Conservation (phyloP, 169 alveolate genomes). For the Eimeria falciformis region DNA sequence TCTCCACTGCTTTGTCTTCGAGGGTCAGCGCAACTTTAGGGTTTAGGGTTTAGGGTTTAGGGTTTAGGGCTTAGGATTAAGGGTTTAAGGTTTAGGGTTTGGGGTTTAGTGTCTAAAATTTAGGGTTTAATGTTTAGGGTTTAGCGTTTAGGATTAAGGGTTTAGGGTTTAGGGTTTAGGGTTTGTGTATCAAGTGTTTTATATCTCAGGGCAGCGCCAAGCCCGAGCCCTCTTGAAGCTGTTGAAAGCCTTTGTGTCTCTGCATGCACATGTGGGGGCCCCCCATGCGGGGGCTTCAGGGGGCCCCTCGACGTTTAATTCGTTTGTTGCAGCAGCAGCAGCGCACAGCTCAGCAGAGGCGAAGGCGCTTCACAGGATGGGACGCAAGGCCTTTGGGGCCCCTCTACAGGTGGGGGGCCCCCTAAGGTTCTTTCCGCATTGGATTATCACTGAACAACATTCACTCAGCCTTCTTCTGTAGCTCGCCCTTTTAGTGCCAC, state of each 20-base stretch:
- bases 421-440: neutral
- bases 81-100: constrained; percentile 15
- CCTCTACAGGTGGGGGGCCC: constrained; percentile 23
- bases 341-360: constrained; percentile 10
- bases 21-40: constrained; percentile 6
- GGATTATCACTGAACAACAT: no score
- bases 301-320: neutral
- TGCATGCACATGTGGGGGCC: neutral
- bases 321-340: constrained; percentile 25
- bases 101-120: no score
- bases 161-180: constrained; percentile 55
- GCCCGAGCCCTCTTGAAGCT: constrained; percentile 35
- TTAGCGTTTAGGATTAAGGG: constrained; percentile 12
- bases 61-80: constrained; percentile 27
- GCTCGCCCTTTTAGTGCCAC: no score
- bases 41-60: constrained; percentile 41
- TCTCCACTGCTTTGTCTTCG: constrained; percentile 30
- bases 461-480: no score
- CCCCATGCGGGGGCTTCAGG: constrained; percentile 22
- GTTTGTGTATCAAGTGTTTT: constrained; percentile 8
- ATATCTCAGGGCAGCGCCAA: constrained; percentile 9
- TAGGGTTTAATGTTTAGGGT: neutral
- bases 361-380: neutral
- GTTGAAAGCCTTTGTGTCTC: constrained; percentile 1
- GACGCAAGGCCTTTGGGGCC: constrained; percentile 35